Evolutionary conservation across 768 basidiomycete genomes (phyloP), one percentile per base, ranked within the genome.

Genomic region (Phlebiopsis flavidoalba): DNA sequence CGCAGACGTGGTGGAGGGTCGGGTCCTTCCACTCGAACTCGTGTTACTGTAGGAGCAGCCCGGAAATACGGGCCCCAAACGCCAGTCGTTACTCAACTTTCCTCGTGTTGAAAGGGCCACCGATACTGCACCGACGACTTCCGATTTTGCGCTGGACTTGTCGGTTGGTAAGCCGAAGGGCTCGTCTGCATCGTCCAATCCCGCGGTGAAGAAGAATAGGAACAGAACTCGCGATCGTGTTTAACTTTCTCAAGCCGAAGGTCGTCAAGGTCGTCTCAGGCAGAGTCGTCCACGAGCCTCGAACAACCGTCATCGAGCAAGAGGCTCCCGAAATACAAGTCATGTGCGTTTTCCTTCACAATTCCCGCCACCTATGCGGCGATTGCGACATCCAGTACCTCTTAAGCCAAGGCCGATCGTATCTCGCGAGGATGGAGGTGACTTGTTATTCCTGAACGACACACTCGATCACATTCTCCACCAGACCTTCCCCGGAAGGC

Each of bases 1-100:
- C 3, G 8, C 3, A 43, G 17, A 12, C 40, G 40, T 8, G 12
- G 4, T 3, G 12, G 40, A 43, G 4, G 17, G 40, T 17, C 11
- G 17, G 40, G 40, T 8, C 17, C 40, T 43, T 43, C 40, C 12
- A 17, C 68, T 72, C 45, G 73, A 66, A 48, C 31, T 8, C 60
- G 54, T 56, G 63, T 72, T 51, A 62, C 70, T 65, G 64, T 68
- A 66, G 24, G 66, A 64, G 67, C 70, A 53, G 53, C 66, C 59
- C 61, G 61, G 55, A 59, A 56, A 19, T 54, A 58, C 43, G 65
- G n/a, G 65, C 2, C n/a, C 57, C 24, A 63, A 60, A 1, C 63
- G 49, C 1, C 69, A 70, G 53, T 66, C 65, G 0, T 43, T 60
- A 3, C 59, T 69, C 52, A 53, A 36, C 15, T 53, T 53, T 21